A percentile compares a stretch with the other conserved stretches of the same genome.
Conservation (phyloP, 2,329 filamentous ascomycete genomes). For the Fusarium buxicola region DNA sequence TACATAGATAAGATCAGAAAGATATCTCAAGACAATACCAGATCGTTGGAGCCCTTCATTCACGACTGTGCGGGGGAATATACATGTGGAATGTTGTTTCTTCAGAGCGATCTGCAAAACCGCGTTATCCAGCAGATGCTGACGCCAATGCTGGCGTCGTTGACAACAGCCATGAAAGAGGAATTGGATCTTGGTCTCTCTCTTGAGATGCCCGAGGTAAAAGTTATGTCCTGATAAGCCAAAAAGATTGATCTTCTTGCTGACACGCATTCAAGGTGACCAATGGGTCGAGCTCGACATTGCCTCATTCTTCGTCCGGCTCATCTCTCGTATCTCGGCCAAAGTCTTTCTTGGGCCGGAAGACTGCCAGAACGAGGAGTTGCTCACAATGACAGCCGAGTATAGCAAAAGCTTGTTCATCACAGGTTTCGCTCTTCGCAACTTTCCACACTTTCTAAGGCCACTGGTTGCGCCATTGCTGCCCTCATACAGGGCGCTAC, state of each 20-base stretch:
- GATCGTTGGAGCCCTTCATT: background rate
- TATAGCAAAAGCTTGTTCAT: conserved; percentile 7
- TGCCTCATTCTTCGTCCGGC: background rate
- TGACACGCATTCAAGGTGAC: background rate
- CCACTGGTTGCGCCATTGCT: background rate
- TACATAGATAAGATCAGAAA: conserved; percentile 1
- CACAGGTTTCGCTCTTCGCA: background rate
- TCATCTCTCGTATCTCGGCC: conserved; percentile 1
- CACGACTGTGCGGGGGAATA: background rate
- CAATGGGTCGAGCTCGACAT: conserved; percentile 6
- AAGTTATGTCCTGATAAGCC: background rate
- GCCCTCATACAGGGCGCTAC: background rate
- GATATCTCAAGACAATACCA: background rate
- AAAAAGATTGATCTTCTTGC: too few species aligned
- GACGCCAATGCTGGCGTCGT: background rate
- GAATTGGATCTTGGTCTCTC: background rate
- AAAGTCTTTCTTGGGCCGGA: conserved; percentile 1
- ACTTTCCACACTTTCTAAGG: background rate
- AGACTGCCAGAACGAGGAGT: conserved; percentile 5
- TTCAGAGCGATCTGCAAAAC: background rate
- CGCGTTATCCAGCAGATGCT: conserved; percentile 5
- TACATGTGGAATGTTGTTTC: background rate
- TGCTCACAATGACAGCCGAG: background rate
- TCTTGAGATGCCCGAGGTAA: background rate
- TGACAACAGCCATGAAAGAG: background rate